These are phyloP conservation scores for Peronospora tabacina DNA, from an alignment of 352 stramenopile species.

Conservation along the genomic window DNA sequence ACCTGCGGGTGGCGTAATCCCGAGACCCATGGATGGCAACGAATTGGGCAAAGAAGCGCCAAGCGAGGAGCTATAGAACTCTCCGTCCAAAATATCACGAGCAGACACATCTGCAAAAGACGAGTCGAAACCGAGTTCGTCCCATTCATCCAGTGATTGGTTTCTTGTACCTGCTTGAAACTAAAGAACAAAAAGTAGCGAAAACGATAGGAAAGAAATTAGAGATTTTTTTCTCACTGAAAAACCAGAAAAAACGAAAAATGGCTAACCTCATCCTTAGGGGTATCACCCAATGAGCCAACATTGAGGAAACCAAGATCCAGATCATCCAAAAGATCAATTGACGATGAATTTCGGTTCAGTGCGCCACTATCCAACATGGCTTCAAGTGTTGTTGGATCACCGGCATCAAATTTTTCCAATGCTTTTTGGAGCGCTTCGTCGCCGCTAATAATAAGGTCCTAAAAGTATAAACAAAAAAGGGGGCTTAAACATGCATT, in stretches of 20 bases:
- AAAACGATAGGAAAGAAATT: slow-evolving; percentile 1
- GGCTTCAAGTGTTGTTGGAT: slow-evolving; percentile 77
- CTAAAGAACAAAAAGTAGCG: slow-evolving; percentile 10
- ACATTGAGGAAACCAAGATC: slow-evolving; percentile 86
- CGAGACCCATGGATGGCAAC: slow-evolving; percentile 78
- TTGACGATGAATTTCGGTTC: slow-evolving; percentile 73
- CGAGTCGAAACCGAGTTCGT: slow-evolving; percentile 81
- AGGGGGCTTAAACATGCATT: too few relatives aligned
- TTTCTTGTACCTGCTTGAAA: slow-evolving; percentile 54
- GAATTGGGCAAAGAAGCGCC: slow-evolving; percentile 81
- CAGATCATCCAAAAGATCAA: slow-evolving; percentile 80
- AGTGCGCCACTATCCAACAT: slow-evolving; percentile 76
- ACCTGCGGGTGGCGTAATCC: slow-evolving; percentile 71
- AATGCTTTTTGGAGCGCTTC: slow-evolving; percentile 83
- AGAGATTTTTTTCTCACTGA: neutral
- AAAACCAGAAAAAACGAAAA: slow-evolving; percentile 1
- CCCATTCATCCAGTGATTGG: slow-evolving; percentile 80
- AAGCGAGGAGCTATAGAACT: slow-evolving; percentile 79
- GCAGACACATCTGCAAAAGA: slow-evolving; percentile 67
- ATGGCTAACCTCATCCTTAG: slow-evolving; percentile 59
- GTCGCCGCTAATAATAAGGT: slow-evolving; percentile 89
- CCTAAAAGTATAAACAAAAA: slow-evolving; percentile 25
- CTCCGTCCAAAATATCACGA: slow-evolving; percentile 70
- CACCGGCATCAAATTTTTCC: slow-evolving; percentile 84
- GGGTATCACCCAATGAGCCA: slow-evolving; percentile 71